A percentile compares a stretch with the other conserved stretches of the same genome.
Evolutionary conservation across 2,329 filamentous ascomycete species (phyloP).

Genomic region (Rutstroemia sp.): DNA sequence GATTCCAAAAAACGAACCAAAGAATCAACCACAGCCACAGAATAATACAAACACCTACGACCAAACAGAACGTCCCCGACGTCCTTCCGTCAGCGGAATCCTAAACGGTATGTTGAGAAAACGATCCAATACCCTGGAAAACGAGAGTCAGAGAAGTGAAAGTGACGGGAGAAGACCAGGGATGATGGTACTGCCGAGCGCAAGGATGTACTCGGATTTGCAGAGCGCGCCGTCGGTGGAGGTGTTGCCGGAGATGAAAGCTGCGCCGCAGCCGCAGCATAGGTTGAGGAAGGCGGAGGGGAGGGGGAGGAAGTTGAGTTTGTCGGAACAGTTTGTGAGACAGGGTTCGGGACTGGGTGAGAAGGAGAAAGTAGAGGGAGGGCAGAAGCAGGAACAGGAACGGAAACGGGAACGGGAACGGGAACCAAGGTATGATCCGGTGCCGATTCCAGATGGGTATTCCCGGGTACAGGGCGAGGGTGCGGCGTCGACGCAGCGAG

Average conservation of each 20-base stretch:
- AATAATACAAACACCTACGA: conserved; percentile 2
- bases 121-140: conserved; percentile 17
- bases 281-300: background rate
- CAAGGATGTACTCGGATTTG: conserved; percentile 24
- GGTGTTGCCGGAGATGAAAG: background rate
- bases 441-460: conserved; percentile 29
- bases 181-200: conserved; percentile 9
- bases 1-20: background rate
- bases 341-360: background rate
- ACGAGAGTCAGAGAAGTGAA: conserved; percentile 6
- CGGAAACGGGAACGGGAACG: no score
- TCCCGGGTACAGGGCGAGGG: conserved; percentile 26
- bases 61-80: conserved; percentile 10
- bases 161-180: background rate
- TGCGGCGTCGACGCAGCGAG: conserved; percentile 9
- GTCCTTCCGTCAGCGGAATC: conserved; percentile 21
- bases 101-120: conserved; percentile 22
- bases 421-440: conserved; percentile 25
- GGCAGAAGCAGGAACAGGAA: no score
- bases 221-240: conserved; percentile 3
- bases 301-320: background rate
- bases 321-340: background rate
- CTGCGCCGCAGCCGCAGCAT: background rate
- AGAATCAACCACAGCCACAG: background rate
- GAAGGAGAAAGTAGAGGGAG: no score